These are phyloP conservation scores for Lentinus brumalis DNA, from an alignment of 768 basidiomycete species.

Conservation along the genomic window DNA sequence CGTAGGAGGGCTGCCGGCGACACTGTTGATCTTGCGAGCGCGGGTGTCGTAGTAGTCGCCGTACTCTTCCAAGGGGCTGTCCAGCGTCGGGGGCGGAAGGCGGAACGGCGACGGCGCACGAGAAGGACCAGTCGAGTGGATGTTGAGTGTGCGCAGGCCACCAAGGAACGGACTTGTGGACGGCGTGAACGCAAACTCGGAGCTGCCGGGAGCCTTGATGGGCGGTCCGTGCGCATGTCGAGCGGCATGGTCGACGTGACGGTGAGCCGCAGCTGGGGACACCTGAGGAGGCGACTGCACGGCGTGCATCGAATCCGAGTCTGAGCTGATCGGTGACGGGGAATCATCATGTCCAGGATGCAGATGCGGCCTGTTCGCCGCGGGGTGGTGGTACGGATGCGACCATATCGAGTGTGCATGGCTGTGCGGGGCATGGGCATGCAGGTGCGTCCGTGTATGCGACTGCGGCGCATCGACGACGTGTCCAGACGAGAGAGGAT, in stretches of 20 bases:
- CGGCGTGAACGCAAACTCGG: constrained; percentile 56
- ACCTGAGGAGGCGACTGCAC: constrained; percentile 33
- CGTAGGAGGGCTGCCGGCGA: constrained; percentile 41
- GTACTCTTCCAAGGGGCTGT: constrained; percentile 32
- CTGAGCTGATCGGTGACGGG: constrained; percentile 71
- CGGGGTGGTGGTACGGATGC: constrained; percentile 48
- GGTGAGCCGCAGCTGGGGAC: constrained; percentile 30
- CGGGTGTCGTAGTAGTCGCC: constrained; percentile 22
- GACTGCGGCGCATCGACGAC: constrained; percentile 40
- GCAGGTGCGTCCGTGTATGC: constrained; percentile 24
- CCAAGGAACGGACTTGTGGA: constrained; percentile 82
- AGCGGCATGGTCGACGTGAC: constrained; percentile 20
- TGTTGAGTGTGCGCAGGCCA: constrained; percentile 71
- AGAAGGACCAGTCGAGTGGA: constrained; percentile 69
- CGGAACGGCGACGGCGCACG: constrained; percentile 73
- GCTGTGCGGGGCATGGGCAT: constrained; percentile 36
- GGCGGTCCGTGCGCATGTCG: constrained; percentile 35
- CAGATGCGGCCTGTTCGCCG: constrained; percentile 28
- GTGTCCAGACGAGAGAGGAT: constrained; percentile 33
- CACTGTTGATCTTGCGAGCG: constrained; percentile 30
- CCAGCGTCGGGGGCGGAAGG: constrained; percentile 52
- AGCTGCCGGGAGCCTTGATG: constrained; percentile 33
- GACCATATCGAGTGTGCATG: constrained; percentile 33
- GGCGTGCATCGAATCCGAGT: constrained; percentile 49
- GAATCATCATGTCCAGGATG: constrained; percentile 54